A percentile compares a stretch with the other conserved stretches of the same genome.
phyloP scores from a whole-genome alignment of 163 green algal genomes.

The Trebouxia gelatinosa region DNA sequence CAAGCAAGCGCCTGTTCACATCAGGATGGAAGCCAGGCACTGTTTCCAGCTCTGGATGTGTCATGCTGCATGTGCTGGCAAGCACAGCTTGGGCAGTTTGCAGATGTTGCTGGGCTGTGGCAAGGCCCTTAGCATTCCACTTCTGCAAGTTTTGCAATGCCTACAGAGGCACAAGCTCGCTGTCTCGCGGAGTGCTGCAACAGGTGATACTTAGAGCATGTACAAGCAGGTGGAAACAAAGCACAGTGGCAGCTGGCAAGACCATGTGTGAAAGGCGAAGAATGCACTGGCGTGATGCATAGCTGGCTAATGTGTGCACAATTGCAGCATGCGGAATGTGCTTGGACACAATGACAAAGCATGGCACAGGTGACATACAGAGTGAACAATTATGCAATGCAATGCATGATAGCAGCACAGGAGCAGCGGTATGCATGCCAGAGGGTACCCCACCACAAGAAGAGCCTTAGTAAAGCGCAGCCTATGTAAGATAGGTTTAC shows the following conservation, averaged over 20 bases:
- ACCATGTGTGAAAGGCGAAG: background rate
- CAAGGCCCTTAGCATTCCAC: background rate
- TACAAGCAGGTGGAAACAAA: background rate
- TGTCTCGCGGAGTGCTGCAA: too few species aligned
- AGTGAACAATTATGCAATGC: too few species aligned
- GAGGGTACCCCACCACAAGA: background rate
- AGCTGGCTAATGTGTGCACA: background rate
- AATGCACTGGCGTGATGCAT: background rate
- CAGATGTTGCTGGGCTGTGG: background rate
- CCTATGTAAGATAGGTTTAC: too few species aligned
- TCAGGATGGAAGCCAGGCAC: slow-evolving; percentile 42
- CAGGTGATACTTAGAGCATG: too few species aligned
- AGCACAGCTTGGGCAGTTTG: background rate
- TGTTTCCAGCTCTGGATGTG: background rate
- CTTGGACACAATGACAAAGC: too few species aligned
- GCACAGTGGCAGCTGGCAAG: background rate
- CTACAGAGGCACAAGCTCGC: background rate
- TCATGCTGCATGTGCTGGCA: background rate
- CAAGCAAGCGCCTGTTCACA: slow-evolving; percentile 46
- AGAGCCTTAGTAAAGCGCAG: background rate
- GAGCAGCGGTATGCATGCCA: background rate
- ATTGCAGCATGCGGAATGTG: too few species aligned
- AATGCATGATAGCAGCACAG: too few species aligned
- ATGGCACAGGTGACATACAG: too few species aligned
- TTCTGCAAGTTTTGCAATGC: background rate